Conservation (phyloP, 2,329 filamentous ascomycete genomes). For the Zasmidium angulare region DNA sequence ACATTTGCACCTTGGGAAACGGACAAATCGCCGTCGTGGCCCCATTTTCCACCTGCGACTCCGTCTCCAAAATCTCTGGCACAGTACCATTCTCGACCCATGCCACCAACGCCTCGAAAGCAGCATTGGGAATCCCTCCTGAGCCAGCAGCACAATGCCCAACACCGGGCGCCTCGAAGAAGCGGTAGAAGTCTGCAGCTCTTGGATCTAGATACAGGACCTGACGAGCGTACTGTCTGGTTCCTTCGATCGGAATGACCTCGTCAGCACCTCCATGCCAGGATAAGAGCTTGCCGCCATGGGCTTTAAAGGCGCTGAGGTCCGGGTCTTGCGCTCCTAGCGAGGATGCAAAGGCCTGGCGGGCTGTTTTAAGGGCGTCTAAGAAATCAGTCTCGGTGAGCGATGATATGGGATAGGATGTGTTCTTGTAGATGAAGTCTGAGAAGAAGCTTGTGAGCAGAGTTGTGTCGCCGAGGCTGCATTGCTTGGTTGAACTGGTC, state of each 20-base stretch:
- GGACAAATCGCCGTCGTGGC: constrained; percentile 10
- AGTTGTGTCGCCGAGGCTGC: not conserved
- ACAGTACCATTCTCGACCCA: constrained; percentile 34
- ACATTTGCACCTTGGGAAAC: constrained; percentile 19
- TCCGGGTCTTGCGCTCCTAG: not conserved
- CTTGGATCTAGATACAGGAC: constrained; percentile 24
- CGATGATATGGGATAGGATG: not conserved
- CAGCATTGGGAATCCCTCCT: constrained; percentile 27
- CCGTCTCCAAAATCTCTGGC: constrained; percentile 22
- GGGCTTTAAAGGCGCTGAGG: not conserved
- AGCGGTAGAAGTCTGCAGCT: constrained; percentile 37
- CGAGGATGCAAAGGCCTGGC: not conserved
- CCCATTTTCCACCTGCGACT: not conserved
- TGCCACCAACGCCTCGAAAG: constrained; percentile 19
- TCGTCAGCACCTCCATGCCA: not conserved
- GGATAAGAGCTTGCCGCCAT: not conserved
- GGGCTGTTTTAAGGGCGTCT: too few relatives aligned
- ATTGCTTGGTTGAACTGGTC: not conserved
- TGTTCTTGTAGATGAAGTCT: not conserved
- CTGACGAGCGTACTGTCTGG: not conserved
- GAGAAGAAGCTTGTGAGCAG: too few relatives aligned
- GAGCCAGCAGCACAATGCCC: constrained; percentile 36
- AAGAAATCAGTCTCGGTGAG: not conserved
- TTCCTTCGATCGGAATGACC: not conserved
- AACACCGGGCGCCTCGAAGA: constrained; percentile 42